Percentiles rank a stretch among this genome's conserved stretches.
phyloP scores from a whole-genome alignment of 139 green algal species.

The Eudorina sp. region DNA sequence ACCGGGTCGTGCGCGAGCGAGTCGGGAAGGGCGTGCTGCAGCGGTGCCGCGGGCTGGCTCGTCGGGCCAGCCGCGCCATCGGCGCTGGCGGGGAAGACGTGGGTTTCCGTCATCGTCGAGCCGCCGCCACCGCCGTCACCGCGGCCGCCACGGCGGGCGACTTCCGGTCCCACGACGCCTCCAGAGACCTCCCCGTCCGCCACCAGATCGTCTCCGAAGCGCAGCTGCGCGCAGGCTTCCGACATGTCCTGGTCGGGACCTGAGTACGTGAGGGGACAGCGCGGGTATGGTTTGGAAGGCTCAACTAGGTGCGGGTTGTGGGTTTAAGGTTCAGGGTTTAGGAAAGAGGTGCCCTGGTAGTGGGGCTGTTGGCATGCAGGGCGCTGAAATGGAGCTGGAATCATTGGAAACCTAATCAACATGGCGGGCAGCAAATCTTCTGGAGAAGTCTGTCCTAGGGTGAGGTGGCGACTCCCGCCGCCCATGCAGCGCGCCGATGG shows the following conservation, averaged over 20 bases:
- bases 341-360: too few relatives aligned
- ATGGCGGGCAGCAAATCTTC: too few relatives aligned
- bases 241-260: slow-evolving; percentile 46
- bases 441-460: too few relatives aligned
- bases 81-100: not conserved
- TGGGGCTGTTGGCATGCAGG: too few relatives aligned
- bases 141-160: not conserved
- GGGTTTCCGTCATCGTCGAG: not conserved
- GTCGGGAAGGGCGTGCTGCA: slow-evolving; percentile 75
- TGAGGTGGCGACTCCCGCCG: too few relatives aligned
- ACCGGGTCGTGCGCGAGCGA: slow-evolving; percentile 73
- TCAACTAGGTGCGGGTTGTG: too few relatives aligned
- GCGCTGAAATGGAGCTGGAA: too few relatives aligned
- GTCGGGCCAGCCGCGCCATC: not conserved
- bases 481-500: too few relatives aligned
- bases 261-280: not conserved
- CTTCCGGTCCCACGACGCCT: slow-evolving; percentile 11
- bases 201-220: slow-evolving; percentile 25
- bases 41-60: slow-evolving; percentile 35
- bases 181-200: slow-evolving; percentile 12
- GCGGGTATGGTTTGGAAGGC: too few relatives aligned
- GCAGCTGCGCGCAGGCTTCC: slow-evolving; percentile 21
- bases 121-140: not conserved
- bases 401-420: too few relatives aligned
- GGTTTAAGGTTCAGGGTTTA: too few relatives aligned